Percentiles rank a stretch among this genome's conserved stretches.
phyloP scores from a whole-genome alignment of 495 filamentous ascomycete genomes.

The Penicillium silybi region DNA sequence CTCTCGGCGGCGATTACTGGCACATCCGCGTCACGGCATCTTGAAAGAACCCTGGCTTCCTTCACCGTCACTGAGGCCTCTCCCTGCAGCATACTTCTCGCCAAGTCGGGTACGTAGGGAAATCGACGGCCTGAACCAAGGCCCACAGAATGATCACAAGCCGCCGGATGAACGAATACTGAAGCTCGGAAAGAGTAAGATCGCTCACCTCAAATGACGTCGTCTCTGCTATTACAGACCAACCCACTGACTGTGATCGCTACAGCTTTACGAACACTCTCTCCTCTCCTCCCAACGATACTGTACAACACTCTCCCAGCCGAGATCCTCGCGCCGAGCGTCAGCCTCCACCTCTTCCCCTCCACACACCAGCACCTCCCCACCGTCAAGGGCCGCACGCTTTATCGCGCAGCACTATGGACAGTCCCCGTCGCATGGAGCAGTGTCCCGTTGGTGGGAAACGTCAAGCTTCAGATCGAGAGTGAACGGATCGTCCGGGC shows the following conservation, averaged over 20 bases:
- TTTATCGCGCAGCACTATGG: slow-evolving; percentile 91
- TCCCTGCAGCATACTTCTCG: slow-evolving; percentile 23
- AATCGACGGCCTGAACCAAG: slow-evolving; percentile 13
- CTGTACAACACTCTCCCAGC: slow-evolving; percentile 77
- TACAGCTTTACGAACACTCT: slow-evolving; percentile 78
- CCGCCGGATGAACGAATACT: slow-evolving; percentile 73
- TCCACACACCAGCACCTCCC: slow-evolving; percentile 95
- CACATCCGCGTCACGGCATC: slow-evolving; percentile 30
- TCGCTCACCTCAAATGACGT: neutral
- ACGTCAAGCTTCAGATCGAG: slow-evolving; percentile 79
- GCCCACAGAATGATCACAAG: slow-evolving; percentile 32
- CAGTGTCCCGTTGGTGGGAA: slow-evolving; percentile 80
- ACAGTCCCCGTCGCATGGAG: slow-evolving; percentile 95
- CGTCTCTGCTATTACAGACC: neutral
- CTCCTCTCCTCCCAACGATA: slow-evolving; percentile 80
- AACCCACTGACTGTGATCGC: neutral
- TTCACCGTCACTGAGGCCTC: slow-evolving; percentile 13
- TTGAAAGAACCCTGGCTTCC: slow-evolving; percentile 28
- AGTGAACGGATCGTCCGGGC: slow-evolving; percentile 77
- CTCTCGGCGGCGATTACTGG: slow-evolving; percentile 22
- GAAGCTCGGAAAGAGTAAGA: slow-evolving; percentile 84
- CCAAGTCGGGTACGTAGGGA: slow-evolving; percentile 13
- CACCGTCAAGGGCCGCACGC: slow-evolving; percentile 80
- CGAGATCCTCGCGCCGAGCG: slow-evolving; percentile 81
- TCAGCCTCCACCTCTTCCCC: slow-evolving; percentile 93